phyloP scores from a whole-genome alignment of 805 yeast species.

The Kuraishia ogatae region DNA sequence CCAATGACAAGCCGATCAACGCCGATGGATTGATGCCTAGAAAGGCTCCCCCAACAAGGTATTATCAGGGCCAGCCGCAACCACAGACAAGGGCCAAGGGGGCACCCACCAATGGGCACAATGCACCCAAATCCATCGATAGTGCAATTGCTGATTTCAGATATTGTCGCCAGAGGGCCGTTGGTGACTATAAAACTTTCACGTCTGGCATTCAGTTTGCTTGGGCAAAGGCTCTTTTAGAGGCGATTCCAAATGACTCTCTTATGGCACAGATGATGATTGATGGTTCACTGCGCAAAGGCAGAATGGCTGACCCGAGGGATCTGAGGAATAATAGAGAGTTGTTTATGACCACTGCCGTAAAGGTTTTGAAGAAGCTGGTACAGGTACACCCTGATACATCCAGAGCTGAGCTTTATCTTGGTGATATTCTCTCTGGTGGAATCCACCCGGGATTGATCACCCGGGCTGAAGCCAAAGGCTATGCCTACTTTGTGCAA shows the following conservation, averaged over 20 bases:
- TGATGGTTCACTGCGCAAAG: conserved; percentile 29
- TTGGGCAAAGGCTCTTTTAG: conserved; percentile 53
- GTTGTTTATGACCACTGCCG: conserved; percentile 46
- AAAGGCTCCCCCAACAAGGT: not conserved
- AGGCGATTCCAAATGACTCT: conserved; percentile 32
- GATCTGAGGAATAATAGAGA: conserved; percentile 43
- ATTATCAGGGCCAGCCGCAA: not conserved
- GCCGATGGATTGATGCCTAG: not conserved
- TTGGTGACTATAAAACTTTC: conserved; percentile 26
- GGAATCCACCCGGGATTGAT: conserved; percentile 36
- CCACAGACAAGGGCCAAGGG: not conserved
- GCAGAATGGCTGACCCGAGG: conserved; percentile 28
- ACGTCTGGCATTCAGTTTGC: conserved; percentile 48
- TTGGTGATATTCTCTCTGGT: conserved; percentile 54
- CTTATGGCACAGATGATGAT: conserved; percentile 34
- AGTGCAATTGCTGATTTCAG: conserved; percentile 18
- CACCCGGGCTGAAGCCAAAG: conserved; percentile 48
- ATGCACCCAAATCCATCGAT: conserved; percentile 2
- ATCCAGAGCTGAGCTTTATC: conserved; percentile 47
- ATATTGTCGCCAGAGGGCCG: conserved; percentile 20
- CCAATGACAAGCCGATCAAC: not conserved
- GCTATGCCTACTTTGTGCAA: conserved; percentile 49
- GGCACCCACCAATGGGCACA: not conserved
- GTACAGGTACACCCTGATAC: conserved; percentile 35
- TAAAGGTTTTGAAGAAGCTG: conserved; percentile 51